phyloP scores from a whole-genome alignment of 2,329 filamentous ascomycete species.

The Phyllosticta ampelicida region DNA sequence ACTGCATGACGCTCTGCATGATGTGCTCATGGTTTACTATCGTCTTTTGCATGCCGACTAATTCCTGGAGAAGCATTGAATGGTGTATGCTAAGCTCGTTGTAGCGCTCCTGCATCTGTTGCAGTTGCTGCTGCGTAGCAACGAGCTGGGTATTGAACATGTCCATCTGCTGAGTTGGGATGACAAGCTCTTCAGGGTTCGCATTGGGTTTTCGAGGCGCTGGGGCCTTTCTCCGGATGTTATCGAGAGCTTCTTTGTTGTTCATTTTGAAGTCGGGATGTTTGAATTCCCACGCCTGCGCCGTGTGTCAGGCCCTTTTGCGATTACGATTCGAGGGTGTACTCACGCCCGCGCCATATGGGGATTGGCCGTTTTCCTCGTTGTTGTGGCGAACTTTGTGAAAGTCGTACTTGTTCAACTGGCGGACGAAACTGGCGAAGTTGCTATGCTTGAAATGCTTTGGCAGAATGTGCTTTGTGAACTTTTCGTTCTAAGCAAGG shows the following conservation, averaged over 20 bases:
- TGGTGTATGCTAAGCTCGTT: slow-evolving; percentile 62
- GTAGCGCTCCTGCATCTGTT: slow-evolving; percentile 75
- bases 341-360: slow-evolving; percentile 67
- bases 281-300: slow-evolving; percentile 86
- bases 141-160: slow-evolving; percentile 79
- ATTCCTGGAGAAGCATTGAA: slow-evolving; percentile 52
- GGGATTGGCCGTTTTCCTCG: slow-evolving; percentile 71
- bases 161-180: slow-evolving; percentile 78
- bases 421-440: slow-evolving; percentile 91
- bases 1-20: slow-evolving; percentile 61
- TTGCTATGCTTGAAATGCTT: slow-evolving; percentile 99
- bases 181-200: slow-evolving; percentile 55
- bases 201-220: slow-evolving; percentile 64
- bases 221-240: slow-evolving; percentile 90
- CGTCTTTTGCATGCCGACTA: slow-evolving; percentile 56
- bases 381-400: slow-evolving; percentile 93
- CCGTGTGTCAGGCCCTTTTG: background rate
- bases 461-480: slow-evolving; percentile 90
- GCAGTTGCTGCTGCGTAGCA: slow-evolving; percentile 85
- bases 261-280: slow-evolving; percentile 93
- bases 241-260: slow-evolving; percentile 92
- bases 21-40: slow-evolving; percentile 62
- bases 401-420: slow-evolving; percentile 96
- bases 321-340: background rate
- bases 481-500: slow-evolving; percentile 73